Percentiles rank a stretch among this genome's conserved stretches.
Evolutionary conservation across 202 grass and related monocot genomes (phyloP).

Genomic region (Thinopyrum obtusiflorum): DNA sequence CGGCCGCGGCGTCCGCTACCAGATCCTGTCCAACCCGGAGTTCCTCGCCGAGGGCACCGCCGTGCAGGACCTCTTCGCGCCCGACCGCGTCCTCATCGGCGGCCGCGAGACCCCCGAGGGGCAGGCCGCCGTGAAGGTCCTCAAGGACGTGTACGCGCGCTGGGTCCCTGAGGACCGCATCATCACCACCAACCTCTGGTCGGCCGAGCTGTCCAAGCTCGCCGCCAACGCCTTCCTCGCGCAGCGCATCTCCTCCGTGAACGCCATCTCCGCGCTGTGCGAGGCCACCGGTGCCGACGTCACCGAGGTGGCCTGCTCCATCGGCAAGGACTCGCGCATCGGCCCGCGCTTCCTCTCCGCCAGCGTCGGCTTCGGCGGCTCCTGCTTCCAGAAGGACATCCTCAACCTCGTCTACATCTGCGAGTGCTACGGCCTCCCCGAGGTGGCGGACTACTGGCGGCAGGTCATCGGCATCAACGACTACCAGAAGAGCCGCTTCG

Average conservation of each 20-base stretch:
- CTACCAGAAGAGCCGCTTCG: conserved; percentile 59
- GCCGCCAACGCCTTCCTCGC: conserved; percentile 58
- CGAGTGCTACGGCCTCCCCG: conserved; percentile 50
- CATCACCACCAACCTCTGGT: conserved; percentile 65
- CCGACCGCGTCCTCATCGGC: conserved; percentile 54
- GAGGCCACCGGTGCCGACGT: conserved; percentile 51
- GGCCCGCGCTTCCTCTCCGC: conserved; percentile 37
- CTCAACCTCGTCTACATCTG: conserved; percentile 59
- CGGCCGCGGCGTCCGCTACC: conserved; percentile 31
- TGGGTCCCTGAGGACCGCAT: conserved; percentile 44
- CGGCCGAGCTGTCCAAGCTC: conserved; percentile 56
- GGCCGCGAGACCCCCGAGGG: conserved; percentile 50
- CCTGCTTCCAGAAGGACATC: conserved; percentile 67
- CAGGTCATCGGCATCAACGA: conserved; percentile 48
- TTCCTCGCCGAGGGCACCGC: conserved; percentile 55
- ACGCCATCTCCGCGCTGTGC: conserved; percentile 49
- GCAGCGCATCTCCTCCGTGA: conserved; percentile 56
- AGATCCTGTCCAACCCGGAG: conserved; percentile 58
- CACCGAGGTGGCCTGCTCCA: conserved; percentile 27
- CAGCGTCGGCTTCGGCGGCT: conserved; percentile 46
- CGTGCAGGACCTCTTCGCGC: conserved; percentile 29
- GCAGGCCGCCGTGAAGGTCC: conserved; percentile 10
- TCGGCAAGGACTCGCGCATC: conserved; percentile 43
- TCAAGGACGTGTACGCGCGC: conserved; percentile 41
- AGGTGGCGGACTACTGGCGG: conserved; percentile 46